Percentiles rank a stretch among this genome's conserved stretches.
phyloP scores from a whole-genome alignment of 352 stramenopile genomes.

The Phytophthora cactorum region DNA sequence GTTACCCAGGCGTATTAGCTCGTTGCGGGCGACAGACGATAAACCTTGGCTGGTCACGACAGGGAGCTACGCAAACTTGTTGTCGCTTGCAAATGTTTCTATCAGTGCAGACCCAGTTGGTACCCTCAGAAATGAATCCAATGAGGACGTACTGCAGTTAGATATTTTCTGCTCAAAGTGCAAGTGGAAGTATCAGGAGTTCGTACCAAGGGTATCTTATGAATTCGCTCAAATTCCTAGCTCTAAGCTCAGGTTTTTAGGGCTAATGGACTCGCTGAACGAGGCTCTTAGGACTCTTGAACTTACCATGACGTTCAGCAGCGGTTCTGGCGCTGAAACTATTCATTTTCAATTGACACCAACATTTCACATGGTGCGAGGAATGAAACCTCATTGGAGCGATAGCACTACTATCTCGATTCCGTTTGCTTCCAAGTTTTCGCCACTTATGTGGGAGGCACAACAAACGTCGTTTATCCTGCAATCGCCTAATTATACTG shows the following conservation, averaged over 20 bases:
- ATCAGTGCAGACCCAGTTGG: conserved; percentile 1
- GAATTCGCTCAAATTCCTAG: conserved; percentile 37
- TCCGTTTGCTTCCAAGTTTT: conserved; percentile 10
- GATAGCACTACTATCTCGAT: conserved; percentile 16
- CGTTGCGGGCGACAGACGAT: conserved; percentile 1
- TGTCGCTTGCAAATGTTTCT: conserved; percentile 14
- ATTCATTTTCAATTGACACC: conserved; percentile 19
- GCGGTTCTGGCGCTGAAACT: conserved; percentile 8
- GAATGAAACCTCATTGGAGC: conserved; percentile 2
- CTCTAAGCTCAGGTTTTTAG: conserved; percentile 33
- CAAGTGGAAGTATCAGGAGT: conserved; percentile 33
- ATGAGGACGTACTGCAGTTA: conserved; percentile 29
- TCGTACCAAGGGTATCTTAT: conserved; percentile 51
- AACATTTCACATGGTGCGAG: background rate
- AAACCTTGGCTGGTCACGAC: conserved; percentile 3
- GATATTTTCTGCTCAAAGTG: conserved; percentile 36
- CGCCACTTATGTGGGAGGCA: background rate
- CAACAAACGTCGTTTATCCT: conserved; percentile 1
- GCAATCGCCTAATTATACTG: conserved; percentile 6
- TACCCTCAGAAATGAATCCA: background rate
- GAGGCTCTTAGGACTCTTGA: conserved; percentile 32
- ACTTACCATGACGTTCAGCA: conserved; percentile 2
- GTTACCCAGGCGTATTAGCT: conserved; percentile 3
- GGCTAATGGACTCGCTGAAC: conserved; percentile 17
- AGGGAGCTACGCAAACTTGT: conserved; percentile 13